These are phyloP conservation scores for Epicoccum nigrum DNA, from an alignment of 2,329 filamentous ascomycete genomes.

Conservation along the genomic window DNA sequence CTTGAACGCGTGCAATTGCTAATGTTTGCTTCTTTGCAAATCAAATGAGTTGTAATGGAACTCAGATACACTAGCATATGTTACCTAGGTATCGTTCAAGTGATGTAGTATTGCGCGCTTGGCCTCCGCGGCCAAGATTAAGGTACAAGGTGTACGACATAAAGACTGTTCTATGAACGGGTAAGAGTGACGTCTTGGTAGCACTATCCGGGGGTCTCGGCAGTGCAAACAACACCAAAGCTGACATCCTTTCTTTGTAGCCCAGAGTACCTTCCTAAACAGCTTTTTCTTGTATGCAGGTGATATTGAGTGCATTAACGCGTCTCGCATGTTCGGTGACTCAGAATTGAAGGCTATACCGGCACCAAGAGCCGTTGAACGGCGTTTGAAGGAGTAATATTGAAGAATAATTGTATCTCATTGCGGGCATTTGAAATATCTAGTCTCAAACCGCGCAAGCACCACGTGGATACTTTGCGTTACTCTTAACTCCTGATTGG, in stretches of 20 bases:
- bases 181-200: constrained; percentile 27
- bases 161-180: constrained; percentile 5
- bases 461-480: constrained; percentile 5
- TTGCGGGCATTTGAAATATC: constrained; percentile 5
- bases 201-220: constrained; percentile 6
- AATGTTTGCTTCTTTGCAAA: neutral
- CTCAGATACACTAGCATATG: constrained; percentile 1
- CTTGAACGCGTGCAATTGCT: neutral
- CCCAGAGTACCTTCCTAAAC: constrained; percentile 5
- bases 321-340: neutral
- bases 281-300: neutral
- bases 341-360: neutral
- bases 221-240: constrained; percentile 7
- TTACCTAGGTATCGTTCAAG: constrained; percentile 1
- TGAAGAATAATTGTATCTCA: neutral
- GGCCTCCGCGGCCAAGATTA: constrained; percentile 1
- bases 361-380: neutral
- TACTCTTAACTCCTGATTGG: constrained; percentile 3
- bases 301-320: neutral
- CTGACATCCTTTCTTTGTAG: constrained; percentile 2
- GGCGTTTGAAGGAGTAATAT: neutral
- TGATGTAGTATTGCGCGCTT: constrained; percentile 11
- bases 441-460: neutral
- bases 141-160: constrained; percentile 1
- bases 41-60: neutral